Conservation (phyloP, 1,284 basidiomycete genomes). For the Apiotrichum akiyoshidainum region DNA sequence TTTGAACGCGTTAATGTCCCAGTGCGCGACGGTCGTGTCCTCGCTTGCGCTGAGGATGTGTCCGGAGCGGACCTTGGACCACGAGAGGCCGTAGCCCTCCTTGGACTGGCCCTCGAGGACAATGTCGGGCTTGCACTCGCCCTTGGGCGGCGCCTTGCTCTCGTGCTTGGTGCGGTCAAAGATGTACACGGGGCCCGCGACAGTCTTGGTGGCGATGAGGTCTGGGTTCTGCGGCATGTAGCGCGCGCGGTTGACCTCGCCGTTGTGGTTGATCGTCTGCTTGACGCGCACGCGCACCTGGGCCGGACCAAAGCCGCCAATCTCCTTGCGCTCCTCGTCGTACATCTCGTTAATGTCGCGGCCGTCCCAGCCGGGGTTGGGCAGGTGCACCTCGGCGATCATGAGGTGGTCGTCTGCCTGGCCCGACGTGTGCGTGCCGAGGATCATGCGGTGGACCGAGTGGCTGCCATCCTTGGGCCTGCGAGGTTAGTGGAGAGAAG, state of each 20-base stretch:
- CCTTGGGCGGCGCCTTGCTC: constrained; percentile 79
- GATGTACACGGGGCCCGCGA: constrained; percentile 83
- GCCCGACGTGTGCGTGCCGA: constrained; percentile 96
- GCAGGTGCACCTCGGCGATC: constrained; percentile 91
- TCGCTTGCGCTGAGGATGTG: constrained; percentile 90
- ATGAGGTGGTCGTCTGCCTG: constrained; percentile 94
- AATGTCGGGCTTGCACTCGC: constrained; percentile 87
- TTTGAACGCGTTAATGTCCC: constrained; percentile 88
- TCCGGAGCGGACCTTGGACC: constrained; percentile 79
- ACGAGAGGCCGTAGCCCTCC: constrained; percentile 93
- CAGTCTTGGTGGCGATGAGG: constrained; percentile 89
- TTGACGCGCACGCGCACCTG: constrained; percentile 79
- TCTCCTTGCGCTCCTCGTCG: constrained; percentile 88
- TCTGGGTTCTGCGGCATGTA: constrained; percentile 99
- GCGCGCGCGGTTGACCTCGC: constrained; percentile 93
- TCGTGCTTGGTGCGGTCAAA: constrained; percentile 98
- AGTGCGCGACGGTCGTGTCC: constrained; percentile 93
- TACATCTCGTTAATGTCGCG: constrained; percentile 74
- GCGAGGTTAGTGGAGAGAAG: constrained; percentile 16
- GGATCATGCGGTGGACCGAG: constrained; percentile 85
- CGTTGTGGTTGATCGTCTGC: constrained; percentile 92
- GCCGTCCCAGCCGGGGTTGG: constrained; percentile 59
- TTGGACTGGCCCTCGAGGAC: constrained; percentile 80
- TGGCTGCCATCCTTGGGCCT: constrained; percentile 80
- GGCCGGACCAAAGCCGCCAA: constrained; percentile 76